These are phyloP conservation scores for Cymbidium sinense DNA, from an alignment of 106 monocot genomes.

Conservation along the genomic window DNA sequence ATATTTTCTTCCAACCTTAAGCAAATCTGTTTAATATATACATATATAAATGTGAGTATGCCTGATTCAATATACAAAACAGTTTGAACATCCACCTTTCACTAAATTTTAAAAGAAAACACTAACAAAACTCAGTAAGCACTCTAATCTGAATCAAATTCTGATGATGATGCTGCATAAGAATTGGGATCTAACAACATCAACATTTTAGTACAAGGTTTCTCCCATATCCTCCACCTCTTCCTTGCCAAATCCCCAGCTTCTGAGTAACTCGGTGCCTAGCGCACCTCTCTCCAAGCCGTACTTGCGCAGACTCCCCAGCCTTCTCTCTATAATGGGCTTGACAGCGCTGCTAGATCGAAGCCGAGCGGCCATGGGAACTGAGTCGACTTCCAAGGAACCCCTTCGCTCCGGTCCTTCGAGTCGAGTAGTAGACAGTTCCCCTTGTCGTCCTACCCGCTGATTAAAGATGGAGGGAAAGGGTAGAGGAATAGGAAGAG, in stretches of 20 bases:
- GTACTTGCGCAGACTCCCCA: conserved; percentile 36
- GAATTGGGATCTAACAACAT: conserved; percentile 31
- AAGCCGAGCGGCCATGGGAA: conserved; percentile 74
- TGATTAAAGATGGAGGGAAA: conserved; percentile 78
- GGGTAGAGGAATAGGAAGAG: conserved; percentile 80
- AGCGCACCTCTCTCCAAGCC: conserved; percentile 55
- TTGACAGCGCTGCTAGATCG: conserved; percentile 68
- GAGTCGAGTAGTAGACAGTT: conserved; percentile 13
- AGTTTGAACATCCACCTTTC: background rate
- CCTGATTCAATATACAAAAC: too few species aligned
- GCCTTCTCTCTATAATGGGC: conserved; percentile 61
- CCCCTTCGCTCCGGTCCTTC: conserved; percentile 27
- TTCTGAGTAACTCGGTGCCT: conserved; percentile 46
- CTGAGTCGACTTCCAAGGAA: conserved; percentile 61
- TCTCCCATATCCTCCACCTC: conserved; percentile 85
- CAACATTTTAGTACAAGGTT: conserved; percentile 39
- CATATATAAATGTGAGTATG: too few species aligned
- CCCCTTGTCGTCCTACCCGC: conserved; percentile 51
- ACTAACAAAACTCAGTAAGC: background rate
- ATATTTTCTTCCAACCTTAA: too few species aligned
- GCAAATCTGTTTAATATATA: too few species aligned
- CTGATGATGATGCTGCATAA: conserved; percentile 41
- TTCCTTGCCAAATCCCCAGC: conserved; percentile 74
- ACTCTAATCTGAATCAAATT: conserved; percentile 62
- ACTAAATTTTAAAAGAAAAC: background rate